Percentiles rank a stretch among this genome's conserved stretches.
Evolutionary conservation across 768 basidiomycete genomes (phyloP).

Genomic region (Collybia sp.): DNA sequence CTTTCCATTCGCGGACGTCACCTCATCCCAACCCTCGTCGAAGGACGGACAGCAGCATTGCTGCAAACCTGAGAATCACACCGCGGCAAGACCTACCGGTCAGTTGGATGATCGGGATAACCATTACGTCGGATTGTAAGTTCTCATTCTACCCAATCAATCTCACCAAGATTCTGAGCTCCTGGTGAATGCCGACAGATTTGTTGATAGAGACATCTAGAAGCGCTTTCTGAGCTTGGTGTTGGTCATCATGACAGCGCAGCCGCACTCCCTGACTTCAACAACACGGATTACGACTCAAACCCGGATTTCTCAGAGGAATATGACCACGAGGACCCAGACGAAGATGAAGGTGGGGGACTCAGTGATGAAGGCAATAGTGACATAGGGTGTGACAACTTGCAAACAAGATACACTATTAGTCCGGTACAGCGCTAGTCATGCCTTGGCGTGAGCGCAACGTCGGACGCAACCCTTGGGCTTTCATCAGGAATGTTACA

Average conservation of each 20-base stretch:
- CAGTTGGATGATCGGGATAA: conserved; percentile 17
- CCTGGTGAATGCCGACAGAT: conserved; percentile 19
- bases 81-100: conserved; percentile 2
- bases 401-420: too few relatives aligned
- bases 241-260: conserved; percentile 17
- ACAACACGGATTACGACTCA: not conserved
- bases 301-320: not conserved
- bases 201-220: conserved; percentile 29
- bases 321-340: not conserved
- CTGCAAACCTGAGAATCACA: conserved; percentile 1
- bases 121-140: conserved; percentile 28
- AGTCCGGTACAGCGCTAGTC: too few relatives aligned
- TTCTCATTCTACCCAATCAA: conserved; percentile 1
- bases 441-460: too few relatives aligned
- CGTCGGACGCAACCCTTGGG: too few relatives aligned
- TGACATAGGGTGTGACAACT: too few relatives aligned
- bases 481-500: too few relatives aligned
- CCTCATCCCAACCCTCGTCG: conserved; percentile 22
- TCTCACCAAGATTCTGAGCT: not conserved
- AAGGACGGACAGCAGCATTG: conserved; percentile 14
- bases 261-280: not conserved
- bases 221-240: conserved; percentile 18
- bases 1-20: conserved; percentile 21
- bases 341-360: not conserved
- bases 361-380: too few relatives aligned